Evolutionary conservation across 345 rosid genomes (phyloP).

Genomic region (Geranium brycei): DNA sequence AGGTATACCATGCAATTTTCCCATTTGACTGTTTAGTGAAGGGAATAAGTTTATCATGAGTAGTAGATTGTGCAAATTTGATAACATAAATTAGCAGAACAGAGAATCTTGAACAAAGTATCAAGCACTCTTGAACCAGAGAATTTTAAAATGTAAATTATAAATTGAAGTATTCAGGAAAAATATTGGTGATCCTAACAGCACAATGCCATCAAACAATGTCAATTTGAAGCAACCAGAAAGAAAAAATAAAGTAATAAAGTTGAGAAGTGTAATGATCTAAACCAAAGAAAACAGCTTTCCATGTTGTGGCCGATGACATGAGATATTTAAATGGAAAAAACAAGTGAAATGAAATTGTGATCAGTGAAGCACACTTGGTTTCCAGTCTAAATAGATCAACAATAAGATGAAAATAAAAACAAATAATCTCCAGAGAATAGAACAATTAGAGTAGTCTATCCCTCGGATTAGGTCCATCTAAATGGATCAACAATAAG

Average conservation of each 20-base stretch:
- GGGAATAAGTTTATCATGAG: conserved; percentile 4
- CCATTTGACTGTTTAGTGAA: conserved; percentile 41
- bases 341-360: too few species aligned
- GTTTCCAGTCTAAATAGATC: too few species aligned
- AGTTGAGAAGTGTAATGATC: background rate
- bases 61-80: too few species aligned
- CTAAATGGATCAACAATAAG: background rate
- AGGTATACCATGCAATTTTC: conserved; percentile 30
- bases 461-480: too few species aligned
- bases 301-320: too few species aligned
- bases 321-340: too few species aligned
- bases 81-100: conserved; percentile 7
- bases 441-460: too few species aligned
- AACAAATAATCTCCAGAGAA: background rate
- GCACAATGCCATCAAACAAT: background rate
- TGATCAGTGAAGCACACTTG: too few species aligned
- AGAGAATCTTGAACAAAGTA: background rate
- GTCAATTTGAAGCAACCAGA: background rate
- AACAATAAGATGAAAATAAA: background rate
- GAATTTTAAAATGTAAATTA: too few species aligned
- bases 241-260: too few species aligned
- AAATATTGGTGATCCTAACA: background rate
- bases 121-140: background rate
- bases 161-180: background rate
- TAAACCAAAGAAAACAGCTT: too few species aligned